Evolutionary conservation across 192 early-diverging fungal genomes (phyloP).

Genomic region (Piromyces sp.): DNA sequence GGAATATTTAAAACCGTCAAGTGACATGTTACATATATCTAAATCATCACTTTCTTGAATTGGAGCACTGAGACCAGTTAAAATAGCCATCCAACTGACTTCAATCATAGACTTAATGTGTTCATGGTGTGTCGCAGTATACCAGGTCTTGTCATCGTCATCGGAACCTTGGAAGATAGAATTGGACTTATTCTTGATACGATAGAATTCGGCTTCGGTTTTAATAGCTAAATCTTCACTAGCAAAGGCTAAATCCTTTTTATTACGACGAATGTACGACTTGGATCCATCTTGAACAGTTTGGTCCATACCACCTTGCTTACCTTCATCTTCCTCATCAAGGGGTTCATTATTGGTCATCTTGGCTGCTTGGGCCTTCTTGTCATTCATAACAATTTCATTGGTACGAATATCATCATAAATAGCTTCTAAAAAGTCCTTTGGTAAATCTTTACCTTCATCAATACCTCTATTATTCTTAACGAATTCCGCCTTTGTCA

Average conservation of each 20-base stretch:
- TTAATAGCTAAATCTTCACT: constrained; percentile 1
- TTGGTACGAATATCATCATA: constrained; percentile 65
- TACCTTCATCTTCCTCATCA: constrained; percentile 17
- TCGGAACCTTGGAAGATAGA: constrained; percentile 22
- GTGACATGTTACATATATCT: constrained; percentile 37
- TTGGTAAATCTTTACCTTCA: constrained; percentile 61
- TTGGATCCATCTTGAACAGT: neutral
- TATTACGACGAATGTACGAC: neutral
- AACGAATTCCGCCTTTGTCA: constrained; percentile 73
- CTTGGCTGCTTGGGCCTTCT: constrained; percentile 35
- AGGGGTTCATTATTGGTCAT: constrained; percentile 27
- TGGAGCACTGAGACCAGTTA: constrained; percentile 64
- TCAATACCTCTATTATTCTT: constrained; percentile 87
- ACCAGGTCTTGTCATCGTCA: constrained; percentile 3
- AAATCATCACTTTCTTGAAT: constrained; percentile 62
- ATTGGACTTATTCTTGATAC: constrained; percentile 8
- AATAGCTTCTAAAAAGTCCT: constrained; percentile 48
- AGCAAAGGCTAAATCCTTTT: constrained; percentile 14
- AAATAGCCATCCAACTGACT: constrained; percentile 68
- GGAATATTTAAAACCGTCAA: constrained; percentile 60
- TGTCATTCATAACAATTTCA: constrained; percentile 90
- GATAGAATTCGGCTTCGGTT: neutral
- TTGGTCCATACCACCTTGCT: constrained; percentile 5
- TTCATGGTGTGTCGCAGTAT: constrained; percentile 51
- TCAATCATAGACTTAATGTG: constrained; percentile 88